Conservation (phyloP, 495 filamentous ascomycete species). For the Tuber melanosporum region DNA sequence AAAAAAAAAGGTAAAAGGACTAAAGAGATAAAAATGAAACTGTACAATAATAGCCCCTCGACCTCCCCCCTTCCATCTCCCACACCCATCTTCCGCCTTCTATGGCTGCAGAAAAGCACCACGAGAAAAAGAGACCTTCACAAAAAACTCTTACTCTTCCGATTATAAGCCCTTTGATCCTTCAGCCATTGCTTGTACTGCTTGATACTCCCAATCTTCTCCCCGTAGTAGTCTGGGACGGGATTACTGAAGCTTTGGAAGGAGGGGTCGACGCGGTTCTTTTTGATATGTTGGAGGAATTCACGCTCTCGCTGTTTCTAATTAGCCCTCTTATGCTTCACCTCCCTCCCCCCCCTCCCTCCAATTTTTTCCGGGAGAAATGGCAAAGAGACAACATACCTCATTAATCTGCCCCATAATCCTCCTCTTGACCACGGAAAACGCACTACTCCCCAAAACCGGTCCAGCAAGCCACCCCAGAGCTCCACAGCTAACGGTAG, state of each 20-base stretch:
- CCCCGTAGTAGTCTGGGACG: conserved; percentile 68
- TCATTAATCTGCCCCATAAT: conserved; percentile 60
- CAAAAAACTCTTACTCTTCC: conserved; percentile 68
- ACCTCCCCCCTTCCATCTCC: neutral
- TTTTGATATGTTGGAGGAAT: conserved; percentile 82
- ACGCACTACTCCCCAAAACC: conserved; percentile 65
- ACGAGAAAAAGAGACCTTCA: conserved; percentile 11
- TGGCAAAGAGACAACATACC: conserved; percentile 47
- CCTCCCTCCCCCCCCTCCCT: neutral
- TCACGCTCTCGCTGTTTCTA: conserved; percentile 72
- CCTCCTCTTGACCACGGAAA: conserved; percentile 61
- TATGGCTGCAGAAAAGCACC: neutral
- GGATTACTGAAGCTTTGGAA: conserved; percentile 62
- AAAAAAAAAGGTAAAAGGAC: neutral
- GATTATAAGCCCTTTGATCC: conserved; percentile 94
- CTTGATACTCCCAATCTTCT: conserved; percentile 89
- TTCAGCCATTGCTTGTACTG: conserved; percentile 93
- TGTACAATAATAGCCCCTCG: conserved; percentile 10
- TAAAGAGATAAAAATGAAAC: neutral
- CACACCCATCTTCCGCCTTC: neutral
- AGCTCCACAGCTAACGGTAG: conserved; percentile 63
- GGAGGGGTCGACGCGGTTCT: conserved; percentile 80
- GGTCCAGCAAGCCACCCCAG: conserved; percentile 83
- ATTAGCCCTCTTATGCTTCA: conserved; percentile 4
- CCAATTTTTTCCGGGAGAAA: neutral